These are phyloP conservation scores for Malassezia japonica DNA, from an alignment of 1,284 basidiomycete species.

Conservation along the genomic window DNA sequence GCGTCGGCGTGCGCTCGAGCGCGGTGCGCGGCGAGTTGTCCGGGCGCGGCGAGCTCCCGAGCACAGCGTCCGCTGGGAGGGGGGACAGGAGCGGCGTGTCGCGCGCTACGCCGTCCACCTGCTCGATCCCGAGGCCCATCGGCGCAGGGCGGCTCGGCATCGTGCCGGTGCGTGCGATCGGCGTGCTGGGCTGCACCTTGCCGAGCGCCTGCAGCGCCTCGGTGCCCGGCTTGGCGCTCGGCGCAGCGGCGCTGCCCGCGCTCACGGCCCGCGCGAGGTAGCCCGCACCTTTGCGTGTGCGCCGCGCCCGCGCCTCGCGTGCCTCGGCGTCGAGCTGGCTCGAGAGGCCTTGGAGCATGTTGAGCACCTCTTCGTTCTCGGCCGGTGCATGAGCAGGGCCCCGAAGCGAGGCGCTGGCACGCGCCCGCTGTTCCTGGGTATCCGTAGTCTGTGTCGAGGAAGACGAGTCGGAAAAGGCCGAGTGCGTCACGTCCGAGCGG, in stretches of 20 bases:
- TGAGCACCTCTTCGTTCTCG: not conserved
- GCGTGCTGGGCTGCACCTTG: not conserved
- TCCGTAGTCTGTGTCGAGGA: not conserved
- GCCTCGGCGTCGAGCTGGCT: constrained; percentile 4
- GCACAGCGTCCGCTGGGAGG: too few species aligned
- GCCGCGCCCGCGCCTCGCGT: not conserved
- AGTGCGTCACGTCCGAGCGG: not conserved
- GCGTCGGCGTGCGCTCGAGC: too few species aligned
- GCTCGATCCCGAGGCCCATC: not conserved
- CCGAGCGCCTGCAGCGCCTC: not conserved
- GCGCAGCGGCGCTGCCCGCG: not conserved
- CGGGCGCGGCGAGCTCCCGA: too few species aligned
- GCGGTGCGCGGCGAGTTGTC: too few species aligned
- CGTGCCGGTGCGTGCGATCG: not conserved
- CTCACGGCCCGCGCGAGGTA: not conserved
- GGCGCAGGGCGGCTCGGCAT: not conserved
- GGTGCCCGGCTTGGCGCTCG: not conserved
- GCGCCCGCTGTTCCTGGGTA: not conserved
- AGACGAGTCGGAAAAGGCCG: constrained; percentile 1
- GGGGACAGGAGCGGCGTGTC: too few species aligned
- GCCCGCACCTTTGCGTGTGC: not conserved
- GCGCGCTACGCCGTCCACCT: too few species aligned
- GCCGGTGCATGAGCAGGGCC: not conserved
- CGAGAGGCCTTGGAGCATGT: not conserved
- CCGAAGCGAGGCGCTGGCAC: not conserved